phyloP scores from a whole-genome alignment of 2,329 filamentous ascomycete species.

The Lecanoromycetidae sp. region DNA sequence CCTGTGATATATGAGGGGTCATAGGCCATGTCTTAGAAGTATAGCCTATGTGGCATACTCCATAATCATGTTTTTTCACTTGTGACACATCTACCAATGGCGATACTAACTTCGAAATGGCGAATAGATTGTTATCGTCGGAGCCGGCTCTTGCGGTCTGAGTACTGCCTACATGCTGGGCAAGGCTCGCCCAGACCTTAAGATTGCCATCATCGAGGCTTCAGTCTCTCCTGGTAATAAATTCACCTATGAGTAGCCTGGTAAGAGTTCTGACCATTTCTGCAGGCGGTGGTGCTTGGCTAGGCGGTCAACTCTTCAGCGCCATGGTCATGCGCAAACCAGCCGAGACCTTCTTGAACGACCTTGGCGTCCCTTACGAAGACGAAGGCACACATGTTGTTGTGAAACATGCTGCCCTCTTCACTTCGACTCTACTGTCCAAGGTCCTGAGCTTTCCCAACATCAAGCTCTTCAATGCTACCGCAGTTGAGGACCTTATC shows the following conservation, averaged over 20 bases:
- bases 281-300: conserved; percentile 72
- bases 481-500: conserved; percentile 82
- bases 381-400: conserved; percentile 83
- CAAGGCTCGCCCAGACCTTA: conserved; percentile 73
- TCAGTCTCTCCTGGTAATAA: conserved; percentile 58
- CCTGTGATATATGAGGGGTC: too few species aligned
- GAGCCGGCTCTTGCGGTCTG: conserved; percentile 78
- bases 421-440: conserved; percentile 76
- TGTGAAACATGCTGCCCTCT: conserved; percentile 85
- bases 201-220: conserved; percentile 83
- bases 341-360: conserved; percentile 69
- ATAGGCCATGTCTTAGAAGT: too few species aligned
- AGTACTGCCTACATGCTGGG: conserved; percentile 75
- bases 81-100: too few species aligned
- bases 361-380: conserved; percentile 73
- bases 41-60: too few species aligned
- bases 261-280: neutral
- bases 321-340: conserved; percentile 95
- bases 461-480: conserved; percentile 94
- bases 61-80: too few species aligned
- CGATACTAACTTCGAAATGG: too few species aligned
- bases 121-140: conserved; percentile 89
- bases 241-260: too few species aligned
- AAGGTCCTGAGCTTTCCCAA: conserved; percentile 77
- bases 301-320: conserved; percentile 86